phyloP scores from a whole-genome alignment of 805 yeast species.

The Candida vartiovaarae region DNA sequence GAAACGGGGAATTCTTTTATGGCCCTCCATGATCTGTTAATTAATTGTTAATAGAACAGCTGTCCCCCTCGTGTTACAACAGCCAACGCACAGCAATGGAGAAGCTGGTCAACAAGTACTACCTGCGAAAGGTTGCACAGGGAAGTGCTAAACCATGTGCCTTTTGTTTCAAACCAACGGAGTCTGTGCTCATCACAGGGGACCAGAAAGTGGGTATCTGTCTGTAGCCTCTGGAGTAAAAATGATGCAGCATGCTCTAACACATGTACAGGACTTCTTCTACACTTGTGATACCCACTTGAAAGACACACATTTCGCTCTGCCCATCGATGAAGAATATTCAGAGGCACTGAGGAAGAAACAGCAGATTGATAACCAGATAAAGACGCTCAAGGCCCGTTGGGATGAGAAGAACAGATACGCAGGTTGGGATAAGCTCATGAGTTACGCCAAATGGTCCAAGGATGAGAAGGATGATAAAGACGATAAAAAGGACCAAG shows the following conservation, averaged over 20 bases:
- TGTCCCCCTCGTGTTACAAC: too few relatives aligned
- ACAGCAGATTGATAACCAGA: conserved; percentile 16
- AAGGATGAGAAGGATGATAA: conserved; percentile 13
- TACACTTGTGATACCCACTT: conserved; percentile 23
- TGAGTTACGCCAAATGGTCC: conserved; percentile 13
- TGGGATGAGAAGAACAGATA: conserved; percentile 25
- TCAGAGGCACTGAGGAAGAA: conserved; percentile 13
- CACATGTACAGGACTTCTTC: conserved; percentile 15
- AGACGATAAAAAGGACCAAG: conserved; percentile 11
- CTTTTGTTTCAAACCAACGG: conserved; percentile 23
- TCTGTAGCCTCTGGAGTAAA: neutral
- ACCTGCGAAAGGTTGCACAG: conserved; percentile 19
- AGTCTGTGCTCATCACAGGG: conserved; percentile 19
- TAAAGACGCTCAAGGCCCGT: conserved; percentile 12
- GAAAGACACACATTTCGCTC: conserved; percentile 18
- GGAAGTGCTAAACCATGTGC: conserved; percentile 17
- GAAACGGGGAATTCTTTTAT: too few relatives aligned
- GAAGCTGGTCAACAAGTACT: conserved; percentile 17
- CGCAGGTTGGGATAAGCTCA: conserved; percentile 20
- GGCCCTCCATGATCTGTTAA: too few relatives aligned
- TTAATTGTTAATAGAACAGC: too few relatives aligned
- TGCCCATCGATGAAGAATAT: conserved; percentile 20
- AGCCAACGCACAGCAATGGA: neutral
- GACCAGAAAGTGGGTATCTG: conserved; percentile 8
- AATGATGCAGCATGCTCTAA: too few relatives aligned